Conservation (phyloP, 305 asterid genomes). For the Fraxinus latifolia region DNA sequence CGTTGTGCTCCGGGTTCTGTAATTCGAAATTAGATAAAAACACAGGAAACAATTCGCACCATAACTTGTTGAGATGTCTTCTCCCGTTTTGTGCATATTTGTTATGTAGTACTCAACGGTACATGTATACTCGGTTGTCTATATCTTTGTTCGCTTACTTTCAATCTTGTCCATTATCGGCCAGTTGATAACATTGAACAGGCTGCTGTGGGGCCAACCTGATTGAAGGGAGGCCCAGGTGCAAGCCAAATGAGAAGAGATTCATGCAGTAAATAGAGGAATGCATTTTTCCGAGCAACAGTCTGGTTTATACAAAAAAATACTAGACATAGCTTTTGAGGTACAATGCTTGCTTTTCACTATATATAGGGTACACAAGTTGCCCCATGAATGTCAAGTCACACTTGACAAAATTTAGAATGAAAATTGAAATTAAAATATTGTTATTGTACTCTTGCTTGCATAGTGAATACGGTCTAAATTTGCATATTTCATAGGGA, state of each 20-base stretch:
- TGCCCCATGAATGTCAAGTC: neutral
- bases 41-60: conserved; percentile 7
- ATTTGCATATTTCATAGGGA: neutral
- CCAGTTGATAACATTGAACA: too few relatives aligned
- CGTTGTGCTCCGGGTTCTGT: conserved; percentile 38
- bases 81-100: neutral
- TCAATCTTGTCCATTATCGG: too few relatives aligned
- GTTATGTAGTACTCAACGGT: neutral
- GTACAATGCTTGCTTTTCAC: neutral
- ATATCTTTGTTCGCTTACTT: neutral
- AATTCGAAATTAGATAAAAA: conserved; percentile 31
- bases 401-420: neutral
- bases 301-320: too few relatives aligned
- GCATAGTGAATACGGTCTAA: neutral
- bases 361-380: neutral
- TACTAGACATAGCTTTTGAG: neutral
- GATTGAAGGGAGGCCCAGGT: too few relatives aligned
- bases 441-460: neutral
- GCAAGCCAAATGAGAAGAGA: too few relatives aligned
- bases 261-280: too few relatives aligned
- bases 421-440: neutral
- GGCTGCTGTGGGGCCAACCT: too few relatives aligned
- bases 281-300: too few relatives aligned
- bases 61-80: conserved; percentile 16
- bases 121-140: neutral